A percentile compares a stretch with the other conserved stretches of the same genome.
phyloP scores from a whole-genome alignment of 2,329 filamentous ascomycete species.

The Myotisia sp. region DNA sequence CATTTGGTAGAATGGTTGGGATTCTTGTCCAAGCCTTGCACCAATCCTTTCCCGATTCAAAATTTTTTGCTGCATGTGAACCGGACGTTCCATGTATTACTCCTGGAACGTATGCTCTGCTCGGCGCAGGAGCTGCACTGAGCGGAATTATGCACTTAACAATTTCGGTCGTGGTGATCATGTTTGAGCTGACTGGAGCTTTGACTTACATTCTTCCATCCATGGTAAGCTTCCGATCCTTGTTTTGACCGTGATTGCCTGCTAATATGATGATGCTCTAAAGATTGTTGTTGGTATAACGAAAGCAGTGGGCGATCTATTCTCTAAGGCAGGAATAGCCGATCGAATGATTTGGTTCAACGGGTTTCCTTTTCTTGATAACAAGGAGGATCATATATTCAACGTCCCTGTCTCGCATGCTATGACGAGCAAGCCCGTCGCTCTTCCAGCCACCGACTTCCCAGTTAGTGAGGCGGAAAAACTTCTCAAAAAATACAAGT shows the following conservation, averaged over 20 bases:
- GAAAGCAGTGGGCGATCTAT: slow-evolving; percentile 78
- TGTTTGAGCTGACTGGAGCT: slow-evolving; percentile 98
- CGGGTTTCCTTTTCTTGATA: slow-evolving; percentile 91
- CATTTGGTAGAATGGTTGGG: slow-evolving; percentile 84
- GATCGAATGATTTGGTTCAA: slow-evolving; percentile 99
- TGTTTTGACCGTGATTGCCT: background rate
- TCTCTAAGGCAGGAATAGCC: slow-evolving; percentile 91
- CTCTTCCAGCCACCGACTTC: slow-evolving; percentile 60
- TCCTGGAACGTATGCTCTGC: slow-evolving; percentile 88
- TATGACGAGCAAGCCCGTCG: slow-evolving; percentile 66
- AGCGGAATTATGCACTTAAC: slow-evolving; percentile 98
- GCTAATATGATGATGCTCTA: slow-evolving; percentile 2
- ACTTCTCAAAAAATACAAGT: slow-evolving; percentile 62
- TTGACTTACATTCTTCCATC: slow-evolving; percentile 93
- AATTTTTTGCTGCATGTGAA: slow-evolving; percentile 77
- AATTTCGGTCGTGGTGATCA: slow-evolving; percentile 92
- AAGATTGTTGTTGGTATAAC: slow-evolving; percentile 89
- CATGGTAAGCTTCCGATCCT: slow-evolving; percentile 44
- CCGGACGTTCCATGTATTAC: slow-evolving; percentile 94
- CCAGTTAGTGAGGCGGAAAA: slow-evolving; percentile 62
- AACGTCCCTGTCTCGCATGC: slow-evolving; percentile 82
- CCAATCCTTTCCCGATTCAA: slow-evolving; percentile 64
- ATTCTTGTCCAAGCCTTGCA: slow-evolving; percentile 85
- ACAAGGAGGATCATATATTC: slow-evolving; percentile 94
- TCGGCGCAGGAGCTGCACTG: slow-evolving; percentile 79